Evolutionary conservation across 2,329 filamentous ascomycete genomes (phyloP).

Genomic region (Sarocladium kiliense): DNA sequence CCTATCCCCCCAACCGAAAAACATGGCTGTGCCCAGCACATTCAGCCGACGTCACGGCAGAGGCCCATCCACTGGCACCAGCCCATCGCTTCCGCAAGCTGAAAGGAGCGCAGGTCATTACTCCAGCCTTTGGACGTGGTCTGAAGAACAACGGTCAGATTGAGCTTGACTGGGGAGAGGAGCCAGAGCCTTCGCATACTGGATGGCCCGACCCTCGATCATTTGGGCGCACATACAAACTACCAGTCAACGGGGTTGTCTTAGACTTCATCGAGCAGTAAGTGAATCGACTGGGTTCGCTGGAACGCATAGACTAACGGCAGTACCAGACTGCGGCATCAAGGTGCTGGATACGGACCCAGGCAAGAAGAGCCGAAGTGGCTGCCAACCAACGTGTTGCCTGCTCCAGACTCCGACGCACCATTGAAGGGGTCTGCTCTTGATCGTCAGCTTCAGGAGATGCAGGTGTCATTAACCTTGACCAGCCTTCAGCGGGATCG

Average conservation of each 20-base stretch:
- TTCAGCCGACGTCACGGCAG: constrained; percentile 65
- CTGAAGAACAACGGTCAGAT: constrained; percentile 67
- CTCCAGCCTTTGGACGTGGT: constrained; percentile 55
- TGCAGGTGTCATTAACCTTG: constrained; percentile 62
- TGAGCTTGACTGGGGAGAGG: constrained; percentile 59
- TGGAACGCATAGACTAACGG: constrained; percentile 14
- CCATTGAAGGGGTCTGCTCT: constrained; percentile 27
- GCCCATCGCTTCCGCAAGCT: constrained; percentile 59
- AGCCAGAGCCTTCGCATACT: constrained; percentile 46
- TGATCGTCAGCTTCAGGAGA: constrained; percentile 50
- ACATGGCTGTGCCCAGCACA: constrained; percentile 90
- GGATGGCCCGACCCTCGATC: constrained; percentile 54
- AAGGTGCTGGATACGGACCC: constrained; percentile 32
- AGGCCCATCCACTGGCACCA: constrained; percentile 52
- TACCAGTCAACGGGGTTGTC: constrained; percentile 61
- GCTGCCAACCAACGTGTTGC: constrained; percentile 13
- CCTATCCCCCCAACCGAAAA: constrained; percentile 69
- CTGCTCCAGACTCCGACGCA: constrained; percentile 12
- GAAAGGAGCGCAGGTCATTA: constrained; percentile 47
- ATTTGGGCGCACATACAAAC: constrained; percentile 60
- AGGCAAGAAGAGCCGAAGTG: constrained; percentile 24
- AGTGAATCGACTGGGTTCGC: constrained; percentile 20
- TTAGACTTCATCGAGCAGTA: constrained; percentile 67
- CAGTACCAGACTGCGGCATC: constrained; percentile 26
- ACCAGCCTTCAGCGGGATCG: constrained; percentile 48